Evolutionary conservation across 2,329 filamentous ascomycete genomes (phyloP).

Genomic region (Metarhizium robertsii): DNA sequence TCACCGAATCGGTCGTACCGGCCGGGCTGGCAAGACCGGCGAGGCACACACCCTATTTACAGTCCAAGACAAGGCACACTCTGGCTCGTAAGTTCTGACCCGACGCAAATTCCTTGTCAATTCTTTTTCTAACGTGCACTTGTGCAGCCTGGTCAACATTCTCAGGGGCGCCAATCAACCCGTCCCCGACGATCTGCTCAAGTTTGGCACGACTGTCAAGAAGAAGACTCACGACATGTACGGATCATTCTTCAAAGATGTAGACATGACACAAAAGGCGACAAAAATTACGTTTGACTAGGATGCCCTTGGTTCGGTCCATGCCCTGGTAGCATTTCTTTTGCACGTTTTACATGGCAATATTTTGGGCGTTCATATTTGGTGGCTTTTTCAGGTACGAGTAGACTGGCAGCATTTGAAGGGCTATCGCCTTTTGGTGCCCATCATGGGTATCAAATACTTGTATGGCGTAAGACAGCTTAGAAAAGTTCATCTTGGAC

Average conservation of each 20-base stretch:
- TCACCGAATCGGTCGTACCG: slow-evolving; percentile 91
- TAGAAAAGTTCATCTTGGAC: no score
- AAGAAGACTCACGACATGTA: slow-evolving; percentile 97
- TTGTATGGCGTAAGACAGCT: no score
- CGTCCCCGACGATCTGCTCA: slow-evolving; percentile 82
- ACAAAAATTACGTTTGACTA: slow-evolving; percentile 89
- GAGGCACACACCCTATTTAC: slow-evolving; percentile 91
- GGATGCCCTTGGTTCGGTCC: not conserved
- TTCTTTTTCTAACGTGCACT: not conserved
- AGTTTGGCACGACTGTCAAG: slow-evolving; percentile 97
- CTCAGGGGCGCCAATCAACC: slow-evolving; percentile 86
- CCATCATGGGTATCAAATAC: no score
- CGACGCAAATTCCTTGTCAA: not conserved
- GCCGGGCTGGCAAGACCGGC: slow-evolving; percentile 82
- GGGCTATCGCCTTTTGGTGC: no score
- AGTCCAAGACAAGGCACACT: slow-evolving; percentile 85
- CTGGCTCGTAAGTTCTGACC: slow-evolving; percentile 61
- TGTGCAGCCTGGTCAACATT: slow-evolving; percentile 74
- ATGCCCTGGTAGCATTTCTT: no score
- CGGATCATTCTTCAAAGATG: slow-evolving; percentile 90
- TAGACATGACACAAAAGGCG: slow-evolving; percentile 71
- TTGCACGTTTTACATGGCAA: no score
- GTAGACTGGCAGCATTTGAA: no score
- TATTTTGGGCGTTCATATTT: no score
- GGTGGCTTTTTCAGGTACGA: no score